Percentiles rank a stretch among this genome's conserved stretches.
Conservation (phyloP, 2,329 filamentous ascomycete genomes). For the Emmonsiellopsis sp. region DNA sequence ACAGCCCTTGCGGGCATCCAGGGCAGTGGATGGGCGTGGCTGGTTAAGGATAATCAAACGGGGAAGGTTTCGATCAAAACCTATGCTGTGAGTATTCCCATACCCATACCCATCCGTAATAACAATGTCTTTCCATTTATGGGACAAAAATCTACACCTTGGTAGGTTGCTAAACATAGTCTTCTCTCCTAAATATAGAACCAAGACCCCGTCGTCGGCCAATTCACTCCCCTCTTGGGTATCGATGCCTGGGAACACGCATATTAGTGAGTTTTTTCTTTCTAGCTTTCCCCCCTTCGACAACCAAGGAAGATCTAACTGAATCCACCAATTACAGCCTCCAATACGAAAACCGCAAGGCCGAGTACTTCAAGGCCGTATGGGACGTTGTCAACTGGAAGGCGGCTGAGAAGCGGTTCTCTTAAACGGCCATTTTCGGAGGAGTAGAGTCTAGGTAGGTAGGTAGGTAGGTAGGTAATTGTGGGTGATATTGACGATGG, state of each 20-base stretch:
- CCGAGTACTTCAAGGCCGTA: slow-evolving; percentile 85
- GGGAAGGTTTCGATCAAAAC: slow-evolving; percentile 51
- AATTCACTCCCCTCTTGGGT: slow-evolving; percentile 72
- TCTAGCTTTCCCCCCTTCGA: not conserved
- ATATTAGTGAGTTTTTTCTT: slow-evolving; percentile 56
- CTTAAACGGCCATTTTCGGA: slow-evolving; percentile 26
- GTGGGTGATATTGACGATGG: too few relatives aligned
- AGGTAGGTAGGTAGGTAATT: too few relatives aligned
- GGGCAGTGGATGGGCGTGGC: slow-evolving; percentile 56
- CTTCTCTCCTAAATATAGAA: slow-evolving; percentile 40
- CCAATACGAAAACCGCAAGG: slow-evolving; percentile 95
- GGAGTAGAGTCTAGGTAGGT: too few relatives aligned
- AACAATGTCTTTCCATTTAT: not conserved
- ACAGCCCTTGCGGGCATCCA: slow-evolving; percentile 56
- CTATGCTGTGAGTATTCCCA: slow-evolving; percentile 45
- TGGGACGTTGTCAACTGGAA: slow-evolving; percentile 98
- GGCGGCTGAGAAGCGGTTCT: slow-evolving; percentile 69
- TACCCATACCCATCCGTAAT: too few relatives aligned
- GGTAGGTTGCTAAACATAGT: not conserved
- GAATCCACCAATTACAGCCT: slow-evolving; percentile 41
- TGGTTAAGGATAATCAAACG: slow-evolving; percentile 54
- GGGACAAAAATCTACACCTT: not conserved
- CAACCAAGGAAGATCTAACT: not conserved
- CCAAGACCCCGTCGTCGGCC: slow-evolving; percentile 81
- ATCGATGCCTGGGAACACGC: slow-evolving; percentile 96